phyloP scores from a whole-genome alignment of 2,329 filamentous ascomycete genomes.

The Aspergillus thermomutatus region DNA sequence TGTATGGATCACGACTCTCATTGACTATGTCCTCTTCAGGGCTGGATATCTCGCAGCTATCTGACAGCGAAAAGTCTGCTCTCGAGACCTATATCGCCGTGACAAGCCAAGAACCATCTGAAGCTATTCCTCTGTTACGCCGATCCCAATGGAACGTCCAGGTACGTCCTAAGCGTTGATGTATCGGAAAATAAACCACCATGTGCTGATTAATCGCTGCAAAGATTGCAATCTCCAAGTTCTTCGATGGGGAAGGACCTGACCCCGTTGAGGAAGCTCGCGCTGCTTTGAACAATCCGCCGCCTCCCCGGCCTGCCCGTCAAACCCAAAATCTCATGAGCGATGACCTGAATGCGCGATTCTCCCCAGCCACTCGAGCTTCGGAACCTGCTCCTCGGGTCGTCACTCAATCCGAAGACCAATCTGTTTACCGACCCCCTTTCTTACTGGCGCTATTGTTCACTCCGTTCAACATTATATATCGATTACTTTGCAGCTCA shows the following conservation, averaged over 20 bases:
- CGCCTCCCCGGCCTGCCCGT: constrained; percentile 60
- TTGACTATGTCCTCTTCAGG: constrained; percentile 47
- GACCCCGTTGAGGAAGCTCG: constrained; percentile 77
- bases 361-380: constrained; percentile 36
- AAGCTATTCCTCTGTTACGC: constrained; percentile 74
- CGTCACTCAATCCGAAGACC: constrained; percentile 67
- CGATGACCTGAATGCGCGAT: constrained; percentile 35
- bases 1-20: constrained; percentile 22
- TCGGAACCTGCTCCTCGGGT: constrained; percentile 77
- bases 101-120: constrained; percentile 74
- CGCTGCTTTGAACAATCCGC: constrained; percentile 55
- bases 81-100: constrained; percentile 86
- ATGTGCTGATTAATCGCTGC: constrained; percentile 14
- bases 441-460: constrained; percentile 75
- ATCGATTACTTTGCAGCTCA: constrained; percentile 62
- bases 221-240: constrained; percentile 92
- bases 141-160: constrained; percentile 96
- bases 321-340: constrained; percentile 69
- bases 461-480: constrained; percentile 76
- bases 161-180: constrained; percentile 43
- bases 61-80: constrained; percentile 72
- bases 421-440: constrained; percentile 66
- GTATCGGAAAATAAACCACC: background rate
- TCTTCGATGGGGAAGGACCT: constrained; percentile 92
- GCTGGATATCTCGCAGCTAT: constrained; percentile 62